These are phyloP conservation scores for Globisporangium splendens DNA, from an alignment of 352 stramenopile genomes.

Conservation along the genomic window DNA sequence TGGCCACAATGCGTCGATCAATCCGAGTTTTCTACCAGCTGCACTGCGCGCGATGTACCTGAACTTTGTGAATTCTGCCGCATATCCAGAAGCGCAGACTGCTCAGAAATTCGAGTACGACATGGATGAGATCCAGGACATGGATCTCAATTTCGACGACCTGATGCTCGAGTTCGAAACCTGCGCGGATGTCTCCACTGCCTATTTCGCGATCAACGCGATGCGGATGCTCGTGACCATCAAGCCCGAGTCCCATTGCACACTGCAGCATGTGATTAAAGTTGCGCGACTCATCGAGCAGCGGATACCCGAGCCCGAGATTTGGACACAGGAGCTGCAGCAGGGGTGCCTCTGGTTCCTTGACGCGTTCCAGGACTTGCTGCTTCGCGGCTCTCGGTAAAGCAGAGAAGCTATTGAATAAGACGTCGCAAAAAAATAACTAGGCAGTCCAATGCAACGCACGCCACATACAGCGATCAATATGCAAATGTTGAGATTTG, in stretches of 20 bases:
- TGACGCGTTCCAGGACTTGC: constrained; percentile 28
- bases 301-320: constrained; percentile 30
- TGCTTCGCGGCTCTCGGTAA: constrained; percentile 15
- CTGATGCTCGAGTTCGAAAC: constrained; percentile 44
- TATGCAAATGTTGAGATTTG: no score
- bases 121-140: constrained; percentile 22
- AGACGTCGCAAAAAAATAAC: not conserved
- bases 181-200: constrained; percentile 24
- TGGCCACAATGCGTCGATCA: constrained; percentile 8
- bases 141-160: constrained; percentile 35
- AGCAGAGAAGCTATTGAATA: not conserved
- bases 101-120: constrained; percentile 3
- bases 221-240: constrained; percentile 29
- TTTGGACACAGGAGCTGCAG: constrained; percentile 37
- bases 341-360: constrained; percentile 34
- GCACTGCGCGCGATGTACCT: constrained; percentile 33
- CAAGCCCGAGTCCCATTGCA: constrained; percentile 21
- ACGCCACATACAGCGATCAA: no score
- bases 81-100: constrained; percentile 1
- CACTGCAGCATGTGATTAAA: constrained; percentile 32
- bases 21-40: constrained; percentile 41
- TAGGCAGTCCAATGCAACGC: not conserved
- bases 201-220: constrained; percentile 32
- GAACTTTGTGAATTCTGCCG: constrained; percentile 10
- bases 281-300: constrained; percentile 32